Percentiles rank a stretch among this genome's conserved stretches.
Conservation (phyloP, 805 yeast species). For the Clavispora fructus region DNA sequence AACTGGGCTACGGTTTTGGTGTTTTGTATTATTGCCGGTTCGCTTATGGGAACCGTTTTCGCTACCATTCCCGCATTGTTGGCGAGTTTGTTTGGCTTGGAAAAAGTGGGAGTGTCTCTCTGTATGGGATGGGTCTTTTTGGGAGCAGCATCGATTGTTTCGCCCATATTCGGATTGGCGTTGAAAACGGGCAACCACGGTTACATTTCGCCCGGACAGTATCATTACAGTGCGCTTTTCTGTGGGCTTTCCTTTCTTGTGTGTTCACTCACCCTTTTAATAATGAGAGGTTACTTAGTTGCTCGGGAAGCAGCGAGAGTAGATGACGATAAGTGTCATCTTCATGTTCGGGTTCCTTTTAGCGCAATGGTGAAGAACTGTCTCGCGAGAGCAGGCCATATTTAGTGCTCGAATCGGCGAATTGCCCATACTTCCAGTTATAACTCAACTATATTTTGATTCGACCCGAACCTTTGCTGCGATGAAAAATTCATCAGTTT, state of each 20-base stretch:
- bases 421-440: too few species aligned
- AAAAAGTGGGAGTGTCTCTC: conserved; percentile 43
- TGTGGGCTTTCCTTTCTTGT: conserved; percentile 52
- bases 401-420: neutral
- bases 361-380: conserved; percentile 8
- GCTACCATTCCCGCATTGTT: conserved; percentile 48
- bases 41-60: conserved; percentile 58
- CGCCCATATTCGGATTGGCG: conserved; percentile 58
- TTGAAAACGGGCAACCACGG: conserved; percentile 31
- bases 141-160: conserved; percentile 47
- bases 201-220: conserved; percentile 39
- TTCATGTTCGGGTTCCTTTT: conserved; percentile 13
- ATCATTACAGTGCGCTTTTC: conserved; percentile 50
- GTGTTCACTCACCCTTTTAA: conserved; percentile 36
- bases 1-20: conserved; percentile 51
- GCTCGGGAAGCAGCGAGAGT: conserved; percentile 37
- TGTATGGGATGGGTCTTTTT: conserved; percentile 50
- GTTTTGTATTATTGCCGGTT: conserved; percentile 50
- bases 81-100: conserved; percentile 50
- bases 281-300: conserved; percentile 52
- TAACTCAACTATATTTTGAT: too few species aligned
- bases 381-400: neutral
- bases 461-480: too few species aligned
- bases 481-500: too few species aligned
- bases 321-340: conserved; percentile 12